These are phyloP conservation scores for Triticum monococcum DNA, from an alignment of 176 grass and related monocot species.

Conservation along the genomic window DNA sequence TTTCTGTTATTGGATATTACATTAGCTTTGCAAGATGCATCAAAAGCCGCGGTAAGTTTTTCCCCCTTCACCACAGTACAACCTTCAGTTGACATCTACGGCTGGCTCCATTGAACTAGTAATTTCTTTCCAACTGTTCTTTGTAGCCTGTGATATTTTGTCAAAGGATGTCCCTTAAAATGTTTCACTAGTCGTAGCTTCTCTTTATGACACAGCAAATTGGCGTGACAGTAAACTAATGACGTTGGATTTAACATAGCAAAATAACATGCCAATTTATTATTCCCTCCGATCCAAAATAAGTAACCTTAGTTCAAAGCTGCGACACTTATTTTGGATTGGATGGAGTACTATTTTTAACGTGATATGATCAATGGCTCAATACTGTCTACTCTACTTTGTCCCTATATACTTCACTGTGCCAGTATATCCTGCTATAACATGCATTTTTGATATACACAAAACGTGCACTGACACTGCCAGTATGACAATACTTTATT, in stretches of 20 bases:
- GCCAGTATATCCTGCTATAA: background rate
- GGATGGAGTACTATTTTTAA: background rate
- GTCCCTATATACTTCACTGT: conserved; percentile 6
- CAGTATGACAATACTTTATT: background rate
- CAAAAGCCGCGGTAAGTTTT: conserved; percentile 77
- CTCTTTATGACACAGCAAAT: background rate
- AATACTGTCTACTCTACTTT: background rate
- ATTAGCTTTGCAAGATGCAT: conserved; percentile 70
- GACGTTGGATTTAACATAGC: background rate
- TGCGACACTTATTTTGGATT: no score
- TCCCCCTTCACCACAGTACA: conserved; percentile 1
- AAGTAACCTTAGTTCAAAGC: no score
- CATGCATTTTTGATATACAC: background rate
- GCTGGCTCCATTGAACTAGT: background rate
- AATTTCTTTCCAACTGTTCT: background rate
- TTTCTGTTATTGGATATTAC: conserved; percentile 92
- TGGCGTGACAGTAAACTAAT: background rate
- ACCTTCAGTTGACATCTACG: background rate
- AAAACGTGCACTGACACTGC: background rate
- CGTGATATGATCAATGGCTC: conserved; percentile 2
- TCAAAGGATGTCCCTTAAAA: conserved; percentile 10
- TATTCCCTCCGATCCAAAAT: background rate
- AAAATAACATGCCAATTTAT: background rate
- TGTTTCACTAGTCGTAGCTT: background rate
- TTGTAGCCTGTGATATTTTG: conserved; percentile 13